Percentiles rank a stretch among this genome's conserved stretches.
phyloP scores from a whole-genome alignment of 805 yeast species.

The Pichia californica region DNA sequence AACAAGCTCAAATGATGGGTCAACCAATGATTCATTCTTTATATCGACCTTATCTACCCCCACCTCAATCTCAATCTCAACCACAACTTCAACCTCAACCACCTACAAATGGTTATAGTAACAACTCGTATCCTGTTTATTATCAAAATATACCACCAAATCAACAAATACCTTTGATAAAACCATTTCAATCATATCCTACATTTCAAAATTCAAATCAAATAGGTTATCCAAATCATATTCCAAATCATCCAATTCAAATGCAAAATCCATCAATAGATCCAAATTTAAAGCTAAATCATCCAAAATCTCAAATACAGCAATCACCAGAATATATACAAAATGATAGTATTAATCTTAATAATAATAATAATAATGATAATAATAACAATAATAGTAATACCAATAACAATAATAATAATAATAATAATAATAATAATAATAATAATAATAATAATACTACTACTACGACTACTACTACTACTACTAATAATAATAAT shows the following conservation, averaged over 20 bases:
- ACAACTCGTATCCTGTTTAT: neutral
- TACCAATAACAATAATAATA: too few relatives aligned
- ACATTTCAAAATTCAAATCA: neutral
- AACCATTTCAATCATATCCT: neutral
- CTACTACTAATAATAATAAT: neutral
- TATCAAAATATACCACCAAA: neutral
- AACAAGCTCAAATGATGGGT: conserved; percentile 1
- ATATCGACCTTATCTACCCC: conserved; percentile 6
- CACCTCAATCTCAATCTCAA: neutral
- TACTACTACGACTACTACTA: too few relatives aligned
- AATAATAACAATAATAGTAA: too few relatives aligned
- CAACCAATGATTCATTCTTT: conserved; percentile 1
- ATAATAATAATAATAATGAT: neutral
- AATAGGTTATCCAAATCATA: neutral
- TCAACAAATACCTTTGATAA: neutral
- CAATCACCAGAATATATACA: too few relatives aligned
- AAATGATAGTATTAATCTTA: neutral
- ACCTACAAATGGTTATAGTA: neutral
- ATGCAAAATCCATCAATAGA: too few relatives aligned
- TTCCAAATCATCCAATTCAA: neutral
- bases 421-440: too few relatives aligned
- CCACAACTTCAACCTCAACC: neutral
- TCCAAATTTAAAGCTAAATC: too few relatives aligned
- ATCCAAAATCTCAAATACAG: too few relatives aligned
- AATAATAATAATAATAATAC: neutral